phyloP scores from a whole-genome alignment of 2,329 filamentous ascomycete genomes.

The Colletotrichum graminicola region DNA sequence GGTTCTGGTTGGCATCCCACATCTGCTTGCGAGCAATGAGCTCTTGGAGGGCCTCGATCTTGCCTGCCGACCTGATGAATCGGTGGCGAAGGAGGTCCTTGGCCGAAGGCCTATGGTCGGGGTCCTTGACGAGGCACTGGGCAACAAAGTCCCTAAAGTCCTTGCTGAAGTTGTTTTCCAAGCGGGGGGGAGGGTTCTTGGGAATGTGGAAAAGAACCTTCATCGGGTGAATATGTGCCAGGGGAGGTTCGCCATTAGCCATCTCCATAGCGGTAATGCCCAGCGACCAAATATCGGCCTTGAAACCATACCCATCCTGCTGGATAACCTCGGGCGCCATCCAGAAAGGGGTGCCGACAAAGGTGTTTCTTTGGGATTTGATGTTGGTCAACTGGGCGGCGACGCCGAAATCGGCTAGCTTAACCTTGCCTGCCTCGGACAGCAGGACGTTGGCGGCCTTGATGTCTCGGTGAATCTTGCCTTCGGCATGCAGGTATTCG shows the following conservation, averaged over 20 bases:
- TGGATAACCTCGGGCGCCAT: constrained; percentile 97
- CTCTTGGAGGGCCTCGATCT: constrained; percentile 88
- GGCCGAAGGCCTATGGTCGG: constrained; percentile 84
- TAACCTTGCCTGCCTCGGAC: constrained; percentile 90
- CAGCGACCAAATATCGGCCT: constrained; percentile 93
- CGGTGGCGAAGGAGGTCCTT: constrained; percentile 89
- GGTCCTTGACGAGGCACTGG: constrained; percentile 92
- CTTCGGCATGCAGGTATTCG: constrained; percentile 92
- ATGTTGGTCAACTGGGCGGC: constrained; percentile 97
- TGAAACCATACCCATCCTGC: constrained; percentile 85
- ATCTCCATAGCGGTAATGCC: constrained; percentile 94
- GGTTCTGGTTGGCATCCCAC: constrained; percentile 80
- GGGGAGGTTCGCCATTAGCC: constrained; percentile 88
- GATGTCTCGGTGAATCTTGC: constrained; percentile 97
- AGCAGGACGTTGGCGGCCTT: constrained; percentile 97
- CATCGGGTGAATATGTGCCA: constrained; percentile 90
- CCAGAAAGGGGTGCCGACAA: constrained; percentile 97
- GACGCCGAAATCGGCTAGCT: constrained; percentile 96
- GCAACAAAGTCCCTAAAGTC: constrained; percentile 96
- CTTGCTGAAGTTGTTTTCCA: constrained; percentile 88
- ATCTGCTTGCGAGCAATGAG: constrained; percentile 85
- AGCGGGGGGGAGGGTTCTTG: constrained; percentile 84
- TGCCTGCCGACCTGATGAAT: constrained; percentile 89
- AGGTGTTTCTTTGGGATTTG: constrained; percentile 96
- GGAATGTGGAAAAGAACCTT: constrained; percentile 93